Conservation (phyloP, 78 protist species). For the Isochrysis galbana region DNA sequence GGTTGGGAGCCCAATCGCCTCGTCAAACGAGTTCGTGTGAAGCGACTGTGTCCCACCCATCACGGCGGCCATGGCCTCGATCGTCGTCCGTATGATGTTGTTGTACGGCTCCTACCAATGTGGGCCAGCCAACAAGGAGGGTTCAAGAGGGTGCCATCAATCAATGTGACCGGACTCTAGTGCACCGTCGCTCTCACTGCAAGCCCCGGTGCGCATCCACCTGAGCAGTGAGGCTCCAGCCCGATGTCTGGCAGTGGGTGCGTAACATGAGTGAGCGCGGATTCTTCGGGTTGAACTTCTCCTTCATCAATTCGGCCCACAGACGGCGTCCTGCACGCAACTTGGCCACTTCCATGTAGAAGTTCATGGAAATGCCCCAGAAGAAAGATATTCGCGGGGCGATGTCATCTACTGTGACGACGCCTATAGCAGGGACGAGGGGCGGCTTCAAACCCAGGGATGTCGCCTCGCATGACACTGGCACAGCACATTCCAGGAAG, state of each 20-base stretch:
- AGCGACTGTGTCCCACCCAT: constrained; percentile 96
- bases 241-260: constrained; percentile 96
- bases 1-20: constrained; percentile 95
- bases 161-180: no score
- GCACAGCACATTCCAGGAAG: no score
- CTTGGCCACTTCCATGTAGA: constrained; percentile 67
- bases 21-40: constrained; percentile 78
- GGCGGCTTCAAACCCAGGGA: no score
- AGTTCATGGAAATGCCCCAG: constrained; percentile 93
- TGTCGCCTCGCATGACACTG: no score
- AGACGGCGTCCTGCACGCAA: constrained; percentile 96
- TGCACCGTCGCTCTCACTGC: no score
- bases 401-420: constrained; percentile 69
- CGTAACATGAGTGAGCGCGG: constrained; percentile 84
- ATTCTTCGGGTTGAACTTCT: constrained; percentile 83
- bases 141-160: no score
- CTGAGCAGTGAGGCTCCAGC: constrained; percentile 97
- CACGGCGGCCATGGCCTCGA: constrained; percentile 98
- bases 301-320: constrained; percentile 88
- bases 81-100: constrained; percentile 92
- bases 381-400: constrained; percentile 97
- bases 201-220: no score
- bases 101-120: constrained; percentile 28
- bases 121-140: background rate
- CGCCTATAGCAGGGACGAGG: no score